Evolutionary conservation across 2,329 filamentous ascomycete genomes (phyloP).

Genomic region (Microsporum ferrugineum): DNA sequence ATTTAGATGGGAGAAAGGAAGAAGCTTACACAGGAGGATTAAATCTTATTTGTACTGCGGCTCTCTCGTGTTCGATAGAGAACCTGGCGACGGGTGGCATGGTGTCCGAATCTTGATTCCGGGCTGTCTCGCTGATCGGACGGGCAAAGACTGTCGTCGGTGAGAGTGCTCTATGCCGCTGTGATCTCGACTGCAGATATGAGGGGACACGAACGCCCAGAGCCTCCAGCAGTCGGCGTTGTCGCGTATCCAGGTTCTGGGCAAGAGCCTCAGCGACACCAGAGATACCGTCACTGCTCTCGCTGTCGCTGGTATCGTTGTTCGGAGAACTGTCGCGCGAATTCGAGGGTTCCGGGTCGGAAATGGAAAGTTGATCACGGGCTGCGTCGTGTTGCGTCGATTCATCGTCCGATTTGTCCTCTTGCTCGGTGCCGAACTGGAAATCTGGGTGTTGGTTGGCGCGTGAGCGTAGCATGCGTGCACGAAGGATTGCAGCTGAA

Average conservation of each 20-base stretch:
- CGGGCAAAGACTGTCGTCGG: neutral
- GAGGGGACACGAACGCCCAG: constrained; percentile 15
- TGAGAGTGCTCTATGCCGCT: neutral
- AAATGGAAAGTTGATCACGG: neutral
- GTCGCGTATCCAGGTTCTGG: constrained; percentile 11
- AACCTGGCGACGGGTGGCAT: constrained; percentile 69
- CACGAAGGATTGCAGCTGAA: constrained; percentile 3
- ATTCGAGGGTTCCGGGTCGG: neutral
- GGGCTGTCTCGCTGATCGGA: constrained; percentile 11
- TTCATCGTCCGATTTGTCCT: constrained; percentile 29
- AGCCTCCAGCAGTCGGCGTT: constrained; percentile 24
- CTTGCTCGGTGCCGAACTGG: constrained; percentile 17
- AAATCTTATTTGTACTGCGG: constrained; percentile 76
- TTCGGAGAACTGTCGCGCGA: neutral
- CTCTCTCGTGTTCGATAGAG: constrained; percentile 70
- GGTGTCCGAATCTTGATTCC: constrained; percentile 45
- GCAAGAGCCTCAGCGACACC: neutral
- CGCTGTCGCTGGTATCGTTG: neutral
- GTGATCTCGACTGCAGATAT: neutral
- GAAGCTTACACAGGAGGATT: constrained; percentile 33
- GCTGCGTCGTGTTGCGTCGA: constrained; percentile 14
- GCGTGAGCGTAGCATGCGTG: neutral
- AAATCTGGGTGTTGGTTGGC: neutral
- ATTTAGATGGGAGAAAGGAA: neutral
- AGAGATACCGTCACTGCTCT: neutral